A percentile compares a stretch with the other conserved stretches of the same genome.
Evolutionary conservation across 495 filamentous ascomycete species (phyloP).

Genomic region (Zalerion maritima): DNA sequence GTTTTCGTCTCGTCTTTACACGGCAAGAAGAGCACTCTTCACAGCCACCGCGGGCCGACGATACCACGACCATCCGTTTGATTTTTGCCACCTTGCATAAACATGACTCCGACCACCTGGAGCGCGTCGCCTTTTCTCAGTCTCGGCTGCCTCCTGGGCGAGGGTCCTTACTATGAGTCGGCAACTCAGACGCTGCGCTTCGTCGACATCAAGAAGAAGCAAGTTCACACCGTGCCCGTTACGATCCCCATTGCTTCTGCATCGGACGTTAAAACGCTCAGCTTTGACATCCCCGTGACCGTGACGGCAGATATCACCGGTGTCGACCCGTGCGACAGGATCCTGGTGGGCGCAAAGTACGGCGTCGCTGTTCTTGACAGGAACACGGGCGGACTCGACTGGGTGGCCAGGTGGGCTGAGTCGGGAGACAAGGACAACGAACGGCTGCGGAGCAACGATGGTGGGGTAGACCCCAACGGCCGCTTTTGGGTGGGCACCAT

Average conservation of each 20-base stretch:
- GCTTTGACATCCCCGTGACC: constrained; percentile 55
- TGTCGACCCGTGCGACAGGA: constrained; percentile 42
- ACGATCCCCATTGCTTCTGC: constrained; percentile 41
- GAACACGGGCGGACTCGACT: constrained; percentile 33
- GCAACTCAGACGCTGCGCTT: constrained; percentile 62
- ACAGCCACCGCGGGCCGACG: background rate
- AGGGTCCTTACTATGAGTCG: constrained; percentile 69
- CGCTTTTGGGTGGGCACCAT: constrained; percentile 84
- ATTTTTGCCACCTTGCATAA: background rate
- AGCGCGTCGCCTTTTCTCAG: constrained; percentile 55
- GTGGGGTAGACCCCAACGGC: constrained; percentile 64
- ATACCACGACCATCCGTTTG: background rate
- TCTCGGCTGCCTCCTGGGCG: constrained; percentile 58
- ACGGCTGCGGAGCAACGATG: constrained; percentile 60
- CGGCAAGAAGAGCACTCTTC: background rate
- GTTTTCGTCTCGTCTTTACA: background rate
- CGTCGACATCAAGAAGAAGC: constrained; percentile 73
- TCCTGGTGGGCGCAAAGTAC: constrained; percentile 68
- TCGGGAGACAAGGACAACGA: constrained; percentile 29
- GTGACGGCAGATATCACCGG: constrained; percentile 75
- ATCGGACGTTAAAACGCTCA: constrained; percentile 43
- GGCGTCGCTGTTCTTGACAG: constrained; percentile 65
- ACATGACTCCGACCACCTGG: background rate
- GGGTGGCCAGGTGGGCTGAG: constrained; percentile 25
- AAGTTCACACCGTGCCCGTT: constrained; percentile 62